Evolutionary conservation across 805 yeast genomes (phyloP), one percentile per base, ranked within the genome.

Genomic region (Nakazawaea populi): DNA sequence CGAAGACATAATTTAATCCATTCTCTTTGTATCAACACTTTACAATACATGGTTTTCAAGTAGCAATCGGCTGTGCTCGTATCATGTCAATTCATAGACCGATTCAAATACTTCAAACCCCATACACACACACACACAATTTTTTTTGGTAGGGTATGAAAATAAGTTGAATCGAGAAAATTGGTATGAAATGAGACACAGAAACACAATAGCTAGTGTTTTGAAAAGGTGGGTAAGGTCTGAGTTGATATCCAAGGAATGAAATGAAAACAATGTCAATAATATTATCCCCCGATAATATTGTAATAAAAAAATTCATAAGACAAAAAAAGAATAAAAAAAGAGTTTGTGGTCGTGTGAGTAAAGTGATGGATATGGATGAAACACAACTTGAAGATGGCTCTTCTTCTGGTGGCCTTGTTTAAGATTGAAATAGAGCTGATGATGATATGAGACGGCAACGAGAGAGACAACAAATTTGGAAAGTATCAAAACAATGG

Each of bases 101-200:
- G 28, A 29, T 42, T 30, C 44, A 42, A 42, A 42, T 29, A 42
- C 29, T 31, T 12, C 12, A 8, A n/a, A 30, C 3, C 38, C 29
- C 35, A 32, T 32, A 29, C 14, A 14, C 42, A 36, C 37, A 46
- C 43, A 46, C 48, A 46, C 48, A 46, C 44, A 38, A 24, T 29
- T 46, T 46, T 46, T 46, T 37, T 38, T 38, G 37, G 43, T 9
- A 37, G 14, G 29, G 37, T 14, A 37, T 5, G 30, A n/a, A 37
- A 27, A 10, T 30, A 31, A 27, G 28, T 6, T 38, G 44, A 38
- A n/a, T 11, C 29, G 44, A 46, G 30, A 46, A 30, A 32, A 44
- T 44, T 24, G 30, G 14, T 8, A 27, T 6, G 47, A 44, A 4
- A 30, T 10, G 12, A 11, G 11, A 35, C 24, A 18, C 24, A 18